Evolutionary conservation across 805 yeast genomes (phyloP).

Genomic region (Suhomyces prunicola): DNA sequence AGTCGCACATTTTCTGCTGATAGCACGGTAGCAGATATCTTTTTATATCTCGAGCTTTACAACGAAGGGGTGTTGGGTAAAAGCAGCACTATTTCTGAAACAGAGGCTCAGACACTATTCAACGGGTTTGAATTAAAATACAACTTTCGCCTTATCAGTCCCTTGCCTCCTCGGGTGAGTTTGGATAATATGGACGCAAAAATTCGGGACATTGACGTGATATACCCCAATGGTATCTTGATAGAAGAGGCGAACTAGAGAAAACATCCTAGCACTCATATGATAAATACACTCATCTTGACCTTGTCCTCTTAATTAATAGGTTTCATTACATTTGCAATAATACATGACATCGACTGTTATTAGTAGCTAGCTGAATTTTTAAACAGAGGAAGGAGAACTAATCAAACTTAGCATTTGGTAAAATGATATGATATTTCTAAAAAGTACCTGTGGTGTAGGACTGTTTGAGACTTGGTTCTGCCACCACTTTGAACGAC

Average conservation of each 20-base stretch:
- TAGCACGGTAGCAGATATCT: conserved; percentile 28
- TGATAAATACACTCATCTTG: too few species aligned
- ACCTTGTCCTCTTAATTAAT: neutral
- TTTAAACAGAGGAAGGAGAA: neutral
- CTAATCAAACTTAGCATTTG: neutral
- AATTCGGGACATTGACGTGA: conserved; percentile 58
- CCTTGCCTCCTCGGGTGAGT: conserved; percentile 36
- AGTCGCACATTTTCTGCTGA: conserved; percentile 31
- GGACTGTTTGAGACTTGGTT: neutral
- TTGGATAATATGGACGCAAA: conserved; percentile 38
- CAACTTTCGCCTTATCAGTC: conserved; percentile 32
- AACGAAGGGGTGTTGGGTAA: conserved; percentile 40
- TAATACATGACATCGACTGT: too few species aligned
- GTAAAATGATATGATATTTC: neutral
- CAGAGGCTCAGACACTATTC: conserved; percentile 23
- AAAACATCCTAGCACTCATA: neutral
- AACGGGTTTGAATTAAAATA: conserved; percentile 22
- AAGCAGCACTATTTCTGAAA: conserved; percentile 16
- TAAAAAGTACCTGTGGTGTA: neutral
- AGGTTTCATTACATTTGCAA: neutral
- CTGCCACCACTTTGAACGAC: neutral
- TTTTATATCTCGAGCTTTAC: conserved; percentile 32
- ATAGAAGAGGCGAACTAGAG: conserved; percentile 50
- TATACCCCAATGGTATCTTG: conserved; percentile 49
- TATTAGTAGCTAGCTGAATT: too few species aligned